phyloP scores from a whole-genome alignment of 768 basidiomycete species.

The Porpolomopsis calyptriformis region DNA sequence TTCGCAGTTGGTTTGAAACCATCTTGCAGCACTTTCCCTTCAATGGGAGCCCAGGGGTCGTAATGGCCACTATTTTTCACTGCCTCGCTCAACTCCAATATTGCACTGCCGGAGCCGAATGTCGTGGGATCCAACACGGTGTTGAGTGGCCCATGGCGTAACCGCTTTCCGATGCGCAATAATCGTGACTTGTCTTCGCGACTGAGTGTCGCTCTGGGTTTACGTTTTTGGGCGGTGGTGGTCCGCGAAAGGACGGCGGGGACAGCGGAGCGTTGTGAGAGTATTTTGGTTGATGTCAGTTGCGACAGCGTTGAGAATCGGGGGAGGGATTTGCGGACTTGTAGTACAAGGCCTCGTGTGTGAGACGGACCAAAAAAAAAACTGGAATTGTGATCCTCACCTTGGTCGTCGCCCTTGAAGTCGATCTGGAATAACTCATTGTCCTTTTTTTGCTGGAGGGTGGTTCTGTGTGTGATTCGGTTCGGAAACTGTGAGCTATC shows the following conservation, averaged over 20 bases:
- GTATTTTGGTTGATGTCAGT: conserved; percentile 66
- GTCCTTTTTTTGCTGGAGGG: conserved; percentile 57
- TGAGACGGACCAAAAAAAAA: conserved; percentile 3
- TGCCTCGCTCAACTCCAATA: conserved; percentile 55
- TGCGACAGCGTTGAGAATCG: conserved; percentile 42
- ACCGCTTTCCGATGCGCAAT: conserved; percentile 63
- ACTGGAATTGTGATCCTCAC: conserved; percentile 29
- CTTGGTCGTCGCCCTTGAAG: conserved; percentile 61
- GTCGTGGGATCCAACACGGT: conserved; percentile 58
- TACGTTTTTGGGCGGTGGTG: conserved; percentile 23
- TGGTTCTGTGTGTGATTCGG: conserved; percentile 32
- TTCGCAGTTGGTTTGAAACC: conserved; percentile 29
- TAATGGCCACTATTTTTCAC: conserved; percentile 58
- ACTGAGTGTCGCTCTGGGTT: conserved; percentile 38
- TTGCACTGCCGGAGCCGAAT: conserved; percentile 52
- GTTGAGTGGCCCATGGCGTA: conserved; percentile 64
- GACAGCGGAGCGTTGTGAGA: conserved; percentile 78
- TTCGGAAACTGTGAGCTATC: not conserved
- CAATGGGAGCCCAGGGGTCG: conserved; percentile 47
- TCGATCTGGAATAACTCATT: conserved; percentile 75
- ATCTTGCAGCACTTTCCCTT: conserved; percentile 22
- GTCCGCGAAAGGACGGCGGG: conserved; percentile 68
- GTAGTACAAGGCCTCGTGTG: not conserved
- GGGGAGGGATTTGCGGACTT: conserved; percentile 52
- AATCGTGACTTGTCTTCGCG: conserved; percentile 67